Evolutionary conservation across 2,329 filamentous ascomycete species (phyloP), one percentile per base, ranked within the genome.

Genomic region (Claviceps capensis): DNA sequence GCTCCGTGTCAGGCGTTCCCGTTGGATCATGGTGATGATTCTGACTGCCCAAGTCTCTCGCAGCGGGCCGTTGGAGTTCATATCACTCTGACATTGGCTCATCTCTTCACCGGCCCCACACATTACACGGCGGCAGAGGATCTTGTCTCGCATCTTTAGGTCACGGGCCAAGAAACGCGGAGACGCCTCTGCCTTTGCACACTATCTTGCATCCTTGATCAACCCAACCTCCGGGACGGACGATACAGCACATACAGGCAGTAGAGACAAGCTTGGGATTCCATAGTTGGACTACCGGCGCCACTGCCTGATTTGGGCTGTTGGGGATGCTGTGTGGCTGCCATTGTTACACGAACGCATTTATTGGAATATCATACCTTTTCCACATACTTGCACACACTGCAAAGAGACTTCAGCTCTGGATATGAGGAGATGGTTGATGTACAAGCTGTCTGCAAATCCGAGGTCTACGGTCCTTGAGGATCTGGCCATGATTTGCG

Each of bases 51-150:
- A 41, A 51, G 42, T 38, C 46, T 26, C 48, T 43, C 46, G 37
- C 45, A 46, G 52, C 26, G 19, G 41, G 50, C 46, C 41, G 37
- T 50, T 38, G 16, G 26, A 45, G 30, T 52, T 36, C 19, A 45
- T 11, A 22, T 11, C 17, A 23, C 16, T 23, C 47, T 52, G 47
- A 47, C 45, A 58, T 56, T 59, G 54, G 55, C 48, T 51, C 46
- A 41, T 47, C 30, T 42, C 36, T 49, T 60, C 58, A 61, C 59
- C 59, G 59, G 57, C 59, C 57, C 58, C 59, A 53, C 57, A 54
- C 41, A 42, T 22, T 38, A 46, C 44, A 46, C 22, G 40, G 45
- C 23, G 23, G 49, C 44, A 51, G 48, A 48, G 43, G 43, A 22
- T 47, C 38, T 17, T 52, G 53, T 47, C 47, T 54, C 41, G 34